Evolutionary conservation across 495 filamentous ascomycete species (phyloP).

Genomic region (Hyphodiscus hymeniophilus): DNA sequence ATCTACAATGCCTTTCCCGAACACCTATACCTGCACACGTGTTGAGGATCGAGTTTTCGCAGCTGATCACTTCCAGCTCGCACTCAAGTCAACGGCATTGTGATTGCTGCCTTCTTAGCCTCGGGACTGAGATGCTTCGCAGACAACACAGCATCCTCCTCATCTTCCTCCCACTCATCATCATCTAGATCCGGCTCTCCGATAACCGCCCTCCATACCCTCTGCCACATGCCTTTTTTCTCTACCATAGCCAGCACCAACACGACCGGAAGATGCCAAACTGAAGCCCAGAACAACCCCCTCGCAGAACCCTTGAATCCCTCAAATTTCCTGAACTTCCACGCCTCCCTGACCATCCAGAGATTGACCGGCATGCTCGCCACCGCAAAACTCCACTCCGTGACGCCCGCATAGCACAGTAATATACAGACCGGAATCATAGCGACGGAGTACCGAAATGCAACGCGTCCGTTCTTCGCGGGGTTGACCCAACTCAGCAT

Average conservation of each 20-base stretch:
- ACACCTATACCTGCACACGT: no score
- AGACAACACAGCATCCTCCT: slow-evolving; percentile 19
- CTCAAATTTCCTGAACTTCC: slow-evolving; percentile 69
- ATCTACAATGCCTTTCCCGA: not conserved
- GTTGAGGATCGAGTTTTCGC: no score
- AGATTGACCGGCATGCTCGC: slow-evolving; percentile 75
- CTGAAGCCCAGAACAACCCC: slow-evolving; percentile 91
- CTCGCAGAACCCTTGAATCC: slow-evolving; percentile 76
- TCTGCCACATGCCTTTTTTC: slow-evolving; percentile 90
- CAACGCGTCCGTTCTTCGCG: slow-evolving; percentile 72
- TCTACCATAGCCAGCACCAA: slow-evolving; percentile 86
- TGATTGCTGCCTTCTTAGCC: not conserved
- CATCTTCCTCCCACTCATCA: slow-evolving; percentile 37
- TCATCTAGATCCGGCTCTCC: slow-evolving; percentile 34
- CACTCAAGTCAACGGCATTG: not conserved
- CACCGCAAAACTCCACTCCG: slow-evolving; percentile 78
- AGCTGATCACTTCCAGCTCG: no score
- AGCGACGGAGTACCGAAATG: slow-evolving; percentile 75
- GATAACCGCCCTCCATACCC: slow-evolving; percentile 54
- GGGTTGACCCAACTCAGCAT: slow-evolving; percentile 93
- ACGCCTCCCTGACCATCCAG: slow-evolving; percentile 79
- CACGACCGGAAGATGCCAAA: slow-evolving; percentile 90
- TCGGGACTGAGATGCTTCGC: slow-evolving; percentile 12
- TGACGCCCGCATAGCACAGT: slow-evolving; percentile 71
- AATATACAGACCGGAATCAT: slow-evolving; percentile 85